These are phyloP conservation scores for Phytophthora litchii DNA, from an alignment of 352 stramenopile species.

Conservation along the genomic window DNA sequence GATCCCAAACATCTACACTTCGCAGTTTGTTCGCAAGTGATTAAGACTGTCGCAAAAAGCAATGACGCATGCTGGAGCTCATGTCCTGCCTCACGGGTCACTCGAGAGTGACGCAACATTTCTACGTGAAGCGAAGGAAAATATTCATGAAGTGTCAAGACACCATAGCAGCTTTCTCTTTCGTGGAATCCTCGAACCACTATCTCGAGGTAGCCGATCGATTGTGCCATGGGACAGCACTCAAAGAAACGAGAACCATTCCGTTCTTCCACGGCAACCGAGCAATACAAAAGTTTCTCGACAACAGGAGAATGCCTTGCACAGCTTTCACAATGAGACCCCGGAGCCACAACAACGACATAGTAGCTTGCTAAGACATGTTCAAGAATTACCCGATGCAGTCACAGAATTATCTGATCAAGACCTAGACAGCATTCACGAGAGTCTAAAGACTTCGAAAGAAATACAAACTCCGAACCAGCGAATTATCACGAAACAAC, in stretches of 20 bases:
- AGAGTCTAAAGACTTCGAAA: background rate
- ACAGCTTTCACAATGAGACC: background rate
- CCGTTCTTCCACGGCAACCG: background rate
- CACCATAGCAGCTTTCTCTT: background rate
- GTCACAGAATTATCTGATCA: background rate
- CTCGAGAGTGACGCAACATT: background rate
- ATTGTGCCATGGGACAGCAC: background rate
- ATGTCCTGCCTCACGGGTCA: background rate
- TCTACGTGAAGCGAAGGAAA: background rate
- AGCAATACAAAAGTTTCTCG: background rate
- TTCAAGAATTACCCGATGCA: conserved; percentile 4
- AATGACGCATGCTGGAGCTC: background rate
- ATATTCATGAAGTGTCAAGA: background rate
- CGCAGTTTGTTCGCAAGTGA: background rate
- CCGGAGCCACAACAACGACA: background rate
- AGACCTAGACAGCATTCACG: background rate
- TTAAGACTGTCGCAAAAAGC: background rate
- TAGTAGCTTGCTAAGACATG: background rate
- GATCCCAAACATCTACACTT: background rate
- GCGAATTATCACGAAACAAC: background rate
- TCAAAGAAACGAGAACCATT: background rate
- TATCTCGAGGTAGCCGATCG: background rate
- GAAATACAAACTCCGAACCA: background rate
- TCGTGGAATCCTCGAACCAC: background rate
- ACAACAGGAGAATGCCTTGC: background rate